These are phyloP conservation scores for Euptelea pleiosperma DNA, from an alignment of 164 flowering plant species.

Conservation along the genomic window DNA sequence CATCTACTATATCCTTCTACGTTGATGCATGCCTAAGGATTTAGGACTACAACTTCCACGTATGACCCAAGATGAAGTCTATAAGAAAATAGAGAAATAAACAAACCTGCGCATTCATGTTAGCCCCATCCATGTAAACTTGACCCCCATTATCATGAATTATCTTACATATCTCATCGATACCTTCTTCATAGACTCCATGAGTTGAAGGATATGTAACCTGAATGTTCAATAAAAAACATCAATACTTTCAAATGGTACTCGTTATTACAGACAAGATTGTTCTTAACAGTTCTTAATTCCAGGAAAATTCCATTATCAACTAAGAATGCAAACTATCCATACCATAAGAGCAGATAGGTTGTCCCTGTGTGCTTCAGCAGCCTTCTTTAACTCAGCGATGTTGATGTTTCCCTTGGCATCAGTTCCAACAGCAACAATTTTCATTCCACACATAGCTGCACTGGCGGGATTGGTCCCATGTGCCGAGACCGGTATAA, in stretches of 20 bases:
- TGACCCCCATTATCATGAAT: slow-evolving; percentile 99
- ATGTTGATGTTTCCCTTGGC: slow-evolving; percentile 97
- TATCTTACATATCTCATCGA: slow-evolving; percentile 95
- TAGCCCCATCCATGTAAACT: slow-evolving; percentile 99
- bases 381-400: slow-evolving; percentile 86
- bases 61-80: not conserved
- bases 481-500: slow-evolving; percentile 97
- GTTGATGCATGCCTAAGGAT: too few species aligned
- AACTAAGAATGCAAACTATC: not conserved
- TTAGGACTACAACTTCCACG: not conserved
- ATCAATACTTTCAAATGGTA: not conserved
- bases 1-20: too few species aligned
- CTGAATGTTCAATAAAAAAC: slow-evolving; percentile 31
- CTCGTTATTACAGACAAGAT: not conserved
- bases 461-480: slow-evolving; percentile 99
- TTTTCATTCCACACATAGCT: slow-evolving; percentile 99
- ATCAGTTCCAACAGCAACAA: slow-evolving; percentile 94
- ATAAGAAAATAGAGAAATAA: slow-evolving; percentile 5
- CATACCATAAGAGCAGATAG: slow-evolving; percentile 92
- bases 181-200: slow-evolving; percentile 98
- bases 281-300: not conserved
- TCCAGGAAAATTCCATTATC: not conserved
- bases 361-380: slow-evolving; percentile 78
- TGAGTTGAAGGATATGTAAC: slow-evolving; percentile 99
- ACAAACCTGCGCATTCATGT: slow-evolving; percentile 98